Conservation (phyloP, 495 filamentous ascomycete genomes). For the Delitschia confertaspora region DNA sequence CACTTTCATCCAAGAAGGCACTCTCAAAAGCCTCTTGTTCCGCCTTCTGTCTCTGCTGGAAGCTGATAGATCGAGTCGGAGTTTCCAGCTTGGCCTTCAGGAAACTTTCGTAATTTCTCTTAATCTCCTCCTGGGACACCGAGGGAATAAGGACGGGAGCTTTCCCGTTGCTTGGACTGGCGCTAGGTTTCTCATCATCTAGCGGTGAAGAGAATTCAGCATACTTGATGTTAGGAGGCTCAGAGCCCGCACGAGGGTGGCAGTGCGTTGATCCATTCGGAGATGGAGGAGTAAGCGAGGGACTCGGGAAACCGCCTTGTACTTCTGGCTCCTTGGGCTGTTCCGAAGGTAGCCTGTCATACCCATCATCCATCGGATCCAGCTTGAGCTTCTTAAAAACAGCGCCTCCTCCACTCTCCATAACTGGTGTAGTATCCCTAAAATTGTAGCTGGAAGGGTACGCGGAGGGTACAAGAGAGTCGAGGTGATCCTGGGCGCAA, state of each 20-base stretch:
- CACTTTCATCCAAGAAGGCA: conserved; percentile 3
- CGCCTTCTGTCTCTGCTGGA: not conserved
- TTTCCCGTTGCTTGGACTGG: not conserved
- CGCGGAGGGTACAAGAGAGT: too few species aligned
- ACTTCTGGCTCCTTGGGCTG: conserved; percentile 1
- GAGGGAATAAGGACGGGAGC: not conserved
- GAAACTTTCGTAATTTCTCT: conserved; percentile 8
- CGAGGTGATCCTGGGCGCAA: too few species aligned
- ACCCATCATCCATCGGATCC: too few species aligned
- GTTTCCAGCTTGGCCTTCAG: conserved; percentile 1
- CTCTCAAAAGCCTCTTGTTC: conserved; percentile 11
- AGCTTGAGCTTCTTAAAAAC: too few species aligned
- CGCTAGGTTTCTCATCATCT: not conserved
- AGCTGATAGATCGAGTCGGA: not conserved
- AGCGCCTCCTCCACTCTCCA: too few species aligned
- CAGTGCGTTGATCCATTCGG: conserved; percentile 1
- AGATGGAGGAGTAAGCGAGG: not conserved
- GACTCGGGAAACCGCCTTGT: not conserved
- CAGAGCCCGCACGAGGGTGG: not conserved
- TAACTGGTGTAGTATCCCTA: too few species aligned
- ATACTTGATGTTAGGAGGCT: not conserved
- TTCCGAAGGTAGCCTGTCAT: too few species aligned
- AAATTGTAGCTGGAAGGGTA: too few species aligned
- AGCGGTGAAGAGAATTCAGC: not conserved
- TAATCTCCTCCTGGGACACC: conserved; percentile 1